Base-by-base conservation (phyloP, 257 asterid genomes). In the Ophiorrhiza pumila region DNA sequence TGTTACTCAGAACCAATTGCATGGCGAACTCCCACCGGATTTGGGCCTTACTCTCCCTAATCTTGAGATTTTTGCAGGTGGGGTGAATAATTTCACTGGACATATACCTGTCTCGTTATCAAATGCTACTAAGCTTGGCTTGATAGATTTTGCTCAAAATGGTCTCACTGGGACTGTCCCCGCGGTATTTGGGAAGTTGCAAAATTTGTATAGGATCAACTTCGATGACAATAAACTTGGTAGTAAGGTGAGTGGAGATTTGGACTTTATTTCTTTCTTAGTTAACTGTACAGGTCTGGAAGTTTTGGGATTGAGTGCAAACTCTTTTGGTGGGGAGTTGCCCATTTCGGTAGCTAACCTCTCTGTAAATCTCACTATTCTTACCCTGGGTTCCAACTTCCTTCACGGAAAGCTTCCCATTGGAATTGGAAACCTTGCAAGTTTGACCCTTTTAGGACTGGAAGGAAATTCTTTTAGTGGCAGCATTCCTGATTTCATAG, bases 71-170 rank as follows among this genome's bases (percentile, higher is more conserved):
- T 69, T 77, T 65, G 64, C 65, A 32, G 74, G 71, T 32, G 80
- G 76, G 17, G 43, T 62, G 4, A 81, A 78, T 27, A 5, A 57
- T 17, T 82, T 79, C 59, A 50, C 76, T 11, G 83, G 81, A 22
- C 45, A 59, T 1, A 76, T 82, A 39, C 86, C 83, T 0, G 58
- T 32, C 70, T 78, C 86, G 7, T 69, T 82, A 17, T 25, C 80
- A 27, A 82, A 82, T 66, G 81, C 79, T 45, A 55, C 86, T 13
- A 61, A 66, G 22, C 79, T 79, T 65, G 34, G 42, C 29, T 27
- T 35, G 8, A 35, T 78, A 12, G 76, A 79, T 22, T 50, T 82
- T 32, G 70, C 77, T 49, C 49, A 73, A 57, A 81, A 78, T 34
- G 14, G 37, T 13, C 55, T 81, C 53, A 67, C 57, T 0, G 80